Evolutionary conservation across 2,329 filamentous ascomycete genomes (phyloP), one percentile per base, ranked within the genome.

Genomic region (Monilinia polystroma): DNA sequence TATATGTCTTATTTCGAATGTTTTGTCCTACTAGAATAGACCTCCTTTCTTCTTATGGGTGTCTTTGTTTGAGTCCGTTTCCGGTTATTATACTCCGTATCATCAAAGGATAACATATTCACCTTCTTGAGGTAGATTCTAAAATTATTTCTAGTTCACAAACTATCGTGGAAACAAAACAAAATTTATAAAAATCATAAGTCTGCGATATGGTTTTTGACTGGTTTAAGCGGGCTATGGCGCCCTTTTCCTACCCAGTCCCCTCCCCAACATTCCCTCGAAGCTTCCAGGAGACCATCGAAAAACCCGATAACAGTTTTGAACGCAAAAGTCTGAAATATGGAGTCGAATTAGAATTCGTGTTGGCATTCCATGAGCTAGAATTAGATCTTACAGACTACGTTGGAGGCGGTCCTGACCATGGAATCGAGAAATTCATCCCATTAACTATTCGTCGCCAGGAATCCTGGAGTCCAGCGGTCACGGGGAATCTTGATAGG

Each of bases 301-400:
- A 4, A 18, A 51, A 11, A 26, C 29, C 23, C 53, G 12, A 35
- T 23, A 41, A 14, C 26, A 14, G 20, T 4, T 52, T 52, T 12
- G 8, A 23, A 14, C 58, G 45, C 23, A 62, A 16, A 23, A 51
- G 23, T 41, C 11, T 69, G 58, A 66, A 62, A 4, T 74, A 70
- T 57, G 69, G 73, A 10, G 55, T 74, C 4, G 71, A 73, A 67
- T 43, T 74, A 32, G 73, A 74, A 59, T 70, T 71, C 18, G 67
- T 74, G 3, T 70, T 72, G 53, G 71, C 70, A 12, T 74, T 72
- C 49, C 68, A 70, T 45, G 67, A 72, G 49, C 52, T 67, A 35
- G 60, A 72, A 51, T 60, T 72, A 16, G 12, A 54, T 14, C 69
- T 73, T 23, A 54, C 11, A 38, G 62, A 62, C 4, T 4, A 18